Evolutionary conservation across 495 filamentous ascomycete species (phyloP).

Genomic region (Podospora tetraspora): DNA sequence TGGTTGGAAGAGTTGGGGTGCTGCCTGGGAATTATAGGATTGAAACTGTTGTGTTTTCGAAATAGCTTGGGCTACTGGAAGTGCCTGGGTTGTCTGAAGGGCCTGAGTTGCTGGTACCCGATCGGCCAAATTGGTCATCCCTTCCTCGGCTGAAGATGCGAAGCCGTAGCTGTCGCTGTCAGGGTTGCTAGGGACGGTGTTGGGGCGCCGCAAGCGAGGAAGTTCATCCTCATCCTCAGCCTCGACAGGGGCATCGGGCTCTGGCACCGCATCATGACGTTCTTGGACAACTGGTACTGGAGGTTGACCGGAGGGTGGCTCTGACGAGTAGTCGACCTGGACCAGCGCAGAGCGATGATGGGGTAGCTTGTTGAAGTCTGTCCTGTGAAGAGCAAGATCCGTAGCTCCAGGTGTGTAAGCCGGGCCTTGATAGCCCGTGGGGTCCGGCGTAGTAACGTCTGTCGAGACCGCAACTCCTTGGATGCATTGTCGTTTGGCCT

Average conservation of each 20-base stretch:
- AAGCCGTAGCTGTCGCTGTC: constrained; percentile 7
- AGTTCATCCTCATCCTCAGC: neutral
- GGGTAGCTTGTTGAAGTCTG: neutral
- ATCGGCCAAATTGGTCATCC: constrained; percentile 11
- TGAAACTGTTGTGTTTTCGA: neutral
- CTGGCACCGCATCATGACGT: neutral
- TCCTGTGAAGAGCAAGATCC: neutral
- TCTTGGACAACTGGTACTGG: neutral
- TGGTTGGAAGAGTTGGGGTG: neutral
- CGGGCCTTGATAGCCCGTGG: neutral
- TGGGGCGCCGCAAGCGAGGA: neutral
- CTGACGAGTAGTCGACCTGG: neutral
- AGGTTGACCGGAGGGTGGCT: neutral
- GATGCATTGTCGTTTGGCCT: neutral
- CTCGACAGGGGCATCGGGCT: neutral
- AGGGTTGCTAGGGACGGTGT: neutral
- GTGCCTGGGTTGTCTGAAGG: too few species aligned
- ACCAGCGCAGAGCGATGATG: too few species aligned
- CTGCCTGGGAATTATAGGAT: neutral
- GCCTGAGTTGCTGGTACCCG: neutral
- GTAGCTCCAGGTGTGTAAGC: neutral
- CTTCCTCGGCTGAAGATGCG: constrained; percentile 15
- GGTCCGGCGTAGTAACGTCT: neutral
- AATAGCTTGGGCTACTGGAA: neutral
- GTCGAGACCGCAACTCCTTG: neutral